These are phyloP conservation scores for Citropsis articulata DNA, from an alignment of 345 rosid genomes.

Conservation along the genomic window DNA sequence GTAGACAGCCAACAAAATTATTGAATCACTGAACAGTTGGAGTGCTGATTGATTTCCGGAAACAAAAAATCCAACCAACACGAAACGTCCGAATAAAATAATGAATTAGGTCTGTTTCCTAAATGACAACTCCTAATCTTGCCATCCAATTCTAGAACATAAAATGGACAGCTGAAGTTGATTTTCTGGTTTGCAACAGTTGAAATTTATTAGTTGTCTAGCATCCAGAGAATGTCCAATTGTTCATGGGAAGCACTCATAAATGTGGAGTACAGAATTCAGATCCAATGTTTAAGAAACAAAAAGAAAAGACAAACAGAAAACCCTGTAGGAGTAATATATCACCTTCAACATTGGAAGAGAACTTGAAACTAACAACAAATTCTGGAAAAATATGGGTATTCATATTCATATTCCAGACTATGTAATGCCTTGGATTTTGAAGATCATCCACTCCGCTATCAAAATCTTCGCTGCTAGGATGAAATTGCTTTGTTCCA, in stretches of 20 bases:
- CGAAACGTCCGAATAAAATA: constrained; percentile 35
- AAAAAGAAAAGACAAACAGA: background rate
- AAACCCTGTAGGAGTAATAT: constrained; percentile 20
- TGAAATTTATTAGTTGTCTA: constrained; percentile 23
- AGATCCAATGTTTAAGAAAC: constrained; percentile 6
- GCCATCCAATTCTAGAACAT: constrained; percentile 18
- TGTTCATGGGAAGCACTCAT: constrained; percentile 7
- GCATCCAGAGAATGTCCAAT: constrained; percentile 20
- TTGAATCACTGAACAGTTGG: constrained; percentile 45
- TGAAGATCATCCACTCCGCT: constrained; percentile 78
- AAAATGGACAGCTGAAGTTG: constrained; percentile 23
- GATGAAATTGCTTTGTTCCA: constrained; percentile 55
- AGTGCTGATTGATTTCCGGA: constrained; percentile 35
- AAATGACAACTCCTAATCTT: constrained; percentile 24
- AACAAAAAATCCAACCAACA: constrained; percentile 31
- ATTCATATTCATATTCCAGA: constrained; percentile 87
- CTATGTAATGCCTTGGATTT: constrained; percentile 54
- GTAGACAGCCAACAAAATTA: constrained; percentile 38
- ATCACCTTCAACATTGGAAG: constrained; percentile 68
- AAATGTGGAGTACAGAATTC: background rate
- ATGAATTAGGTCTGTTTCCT: constrained; percentile 30
- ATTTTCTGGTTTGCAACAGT: constrained; percentile 23
- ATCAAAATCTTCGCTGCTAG: constrained; percentile 67
- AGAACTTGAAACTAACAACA: constrained; percentile 86
- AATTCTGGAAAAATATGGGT: constrained; percentile 84